These are phyloP conservation scores for Phytopythium chamaehyphon DNA, from an alignment of 352 stramenopile genomes.

Conservation along the genomic window DNA sequence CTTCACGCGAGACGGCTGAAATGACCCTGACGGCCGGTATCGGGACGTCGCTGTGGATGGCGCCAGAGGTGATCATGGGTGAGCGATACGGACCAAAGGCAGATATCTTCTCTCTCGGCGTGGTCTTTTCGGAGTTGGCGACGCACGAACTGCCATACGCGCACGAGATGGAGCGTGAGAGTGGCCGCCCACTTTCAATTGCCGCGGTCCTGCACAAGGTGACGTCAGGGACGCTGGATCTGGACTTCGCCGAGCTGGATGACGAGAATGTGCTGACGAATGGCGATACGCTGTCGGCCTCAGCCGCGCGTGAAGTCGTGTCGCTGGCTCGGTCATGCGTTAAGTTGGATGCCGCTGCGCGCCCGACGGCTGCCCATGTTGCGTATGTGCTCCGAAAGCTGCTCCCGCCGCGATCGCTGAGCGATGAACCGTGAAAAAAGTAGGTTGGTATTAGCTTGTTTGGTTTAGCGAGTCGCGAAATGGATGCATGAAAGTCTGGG, in stretches of 20 bases:
- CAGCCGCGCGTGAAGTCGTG: constrained; percentile 18
- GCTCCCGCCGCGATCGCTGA: neutral
- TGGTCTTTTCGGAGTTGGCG: constrained; percentile 26
- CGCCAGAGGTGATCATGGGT: constrained; percentile 40
- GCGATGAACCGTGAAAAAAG: neutral
- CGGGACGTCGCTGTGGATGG: constrained; percentile 39
- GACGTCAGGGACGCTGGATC: constrained; percentile 31
- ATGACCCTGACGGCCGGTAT: constrained; percentile 43
- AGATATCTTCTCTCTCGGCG: constrained; percentile 45
- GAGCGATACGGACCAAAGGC: constrained; percentile 39
- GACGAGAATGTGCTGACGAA: constrained; percentile 5
- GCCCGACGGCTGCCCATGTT: constrained; percentile 48
- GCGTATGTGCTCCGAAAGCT: constrained; percentile 45
- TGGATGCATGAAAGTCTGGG: no score
- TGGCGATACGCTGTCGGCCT: neutral
- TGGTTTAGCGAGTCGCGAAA: no score
- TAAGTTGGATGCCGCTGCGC: constrained; percentile 39
- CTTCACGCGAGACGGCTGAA: constrained; percentile 32
- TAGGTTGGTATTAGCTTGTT: no score
- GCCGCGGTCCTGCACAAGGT: constrained; percentile 47
- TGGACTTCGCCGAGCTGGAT: constrained; percentile 33
- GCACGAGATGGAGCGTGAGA: constrained; percentile 17
- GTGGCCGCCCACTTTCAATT: constrained; percentile 21
- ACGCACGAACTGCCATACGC: constrained; percentile 33
- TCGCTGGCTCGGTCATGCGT: constrained; percentile 43